Base-by-base conservation (phyloP, 73 alveolate species). In the Paramecium octaurelia region DNA sequence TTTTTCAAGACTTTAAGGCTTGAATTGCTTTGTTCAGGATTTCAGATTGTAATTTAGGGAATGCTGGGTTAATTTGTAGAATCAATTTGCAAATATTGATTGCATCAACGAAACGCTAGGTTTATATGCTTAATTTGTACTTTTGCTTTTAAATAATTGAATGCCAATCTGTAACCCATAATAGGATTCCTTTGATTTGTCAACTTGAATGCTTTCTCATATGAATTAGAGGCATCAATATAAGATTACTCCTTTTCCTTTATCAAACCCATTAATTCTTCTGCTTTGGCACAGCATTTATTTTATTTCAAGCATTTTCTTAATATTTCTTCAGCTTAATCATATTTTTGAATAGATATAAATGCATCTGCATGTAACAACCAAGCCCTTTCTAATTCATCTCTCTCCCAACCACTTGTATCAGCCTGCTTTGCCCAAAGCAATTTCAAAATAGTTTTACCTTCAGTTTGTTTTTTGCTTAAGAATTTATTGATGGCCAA, bases 141-240 rank as follows among this genome's bases (percentile, higher is more conserved):
- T 43, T 94, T 98, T 40, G 99, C 98, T 93, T 98, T 98, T 58
- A 98, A 43, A 92, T 97, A 98, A 89, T 94, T 96, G 50, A 98
- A 96, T 34, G 99, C 99, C n/a, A 98, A 93, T 92, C 99, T 96
- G 90, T 96, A 98, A 9, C 99, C 99, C 50, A 98, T 97, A 43
- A 96, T 71, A 35, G 99, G 99, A 93, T 95, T 97, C 89, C 95
- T 97, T 86, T 96, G 95, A 92, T 96, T 97, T 59, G 98, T 97
- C 95, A 97, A 85, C 77, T 94, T 93, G 97, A 98, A 97, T 50
- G 99, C 99, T 54, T 93, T 92, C 91, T 98, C 98, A 92, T 97
- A 98, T 83, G 93, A 97, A 50, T 92, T 93, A 69, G 99, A 97
- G 11, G 99, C 98, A 80, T 97, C 99, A 20, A 92, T 97, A 60